Percentiles rank a stretch among this genome's conserved stretches.
Evolutionary conservation across 257 asterid genomes (phyloP).

Genomic region (Plantago ovata): DNA sequence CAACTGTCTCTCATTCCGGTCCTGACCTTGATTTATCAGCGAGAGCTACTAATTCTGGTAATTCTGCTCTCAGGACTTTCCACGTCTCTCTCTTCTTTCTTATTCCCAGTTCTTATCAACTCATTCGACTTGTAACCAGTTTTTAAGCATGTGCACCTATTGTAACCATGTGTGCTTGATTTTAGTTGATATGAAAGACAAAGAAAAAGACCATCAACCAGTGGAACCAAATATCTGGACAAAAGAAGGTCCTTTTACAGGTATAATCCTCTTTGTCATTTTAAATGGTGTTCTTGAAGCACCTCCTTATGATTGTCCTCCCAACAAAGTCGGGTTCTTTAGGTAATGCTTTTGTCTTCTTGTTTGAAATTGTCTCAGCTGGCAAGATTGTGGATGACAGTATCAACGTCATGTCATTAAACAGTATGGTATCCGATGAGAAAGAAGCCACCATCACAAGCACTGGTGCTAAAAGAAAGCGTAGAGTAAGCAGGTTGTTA

Average conservation of each 20-base stretch:
- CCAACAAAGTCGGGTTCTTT: slow-evolving; percentile 15
- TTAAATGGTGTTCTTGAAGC: slow-evolving; percentile 12
- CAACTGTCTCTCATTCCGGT: slow-evolving; percentile 40
- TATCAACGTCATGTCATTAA: slow-evolving; percentile 28
- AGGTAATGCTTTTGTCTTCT: slow-evolving; percentile 24
- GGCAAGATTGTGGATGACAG: slow-evolving; percentile 25
- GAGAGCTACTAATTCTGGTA: slow-evolving; percentile 43
- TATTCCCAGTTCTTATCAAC: not conserved
- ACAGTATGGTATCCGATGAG: slow-evolving; percentile 29
- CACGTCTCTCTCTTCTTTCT: slow-evolving; percentile 10
- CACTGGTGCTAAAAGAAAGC: slow-evolving; percentile 65
- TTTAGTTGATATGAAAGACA: slow-evolving; percentile 31
- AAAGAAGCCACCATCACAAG: slow-evolving; percentile 27
- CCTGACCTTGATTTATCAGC: slow-evolving; percentile 37
- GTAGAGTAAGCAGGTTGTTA: slow-evolving; percentile 54
- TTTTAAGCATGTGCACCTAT: slow-evolving; percentile 16
- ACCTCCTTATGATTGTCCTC: not conserved
- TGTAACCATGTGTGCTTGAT: slow-evolving; percentile 19
- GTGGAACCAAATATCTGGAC: slow-evolving; percentile 29
- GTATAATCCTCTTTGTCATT: slow-evolving; percentile 32
- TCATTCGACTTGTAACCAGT: slow-evolving; percentile 13
- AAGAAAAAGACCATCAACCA: slow-evolving; percentile 28
- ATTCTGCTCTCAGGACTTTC: slow-evolving; percentile 25
- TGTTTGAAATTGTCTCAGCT: slow-evolving; percentile 41
- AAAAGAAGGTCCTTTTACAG: slow-evolving; percentile 39